Evolutionary conservation across 305 asterid genomes (phyloP).

Genomic region (Ilex paraguariensis): DNA sequence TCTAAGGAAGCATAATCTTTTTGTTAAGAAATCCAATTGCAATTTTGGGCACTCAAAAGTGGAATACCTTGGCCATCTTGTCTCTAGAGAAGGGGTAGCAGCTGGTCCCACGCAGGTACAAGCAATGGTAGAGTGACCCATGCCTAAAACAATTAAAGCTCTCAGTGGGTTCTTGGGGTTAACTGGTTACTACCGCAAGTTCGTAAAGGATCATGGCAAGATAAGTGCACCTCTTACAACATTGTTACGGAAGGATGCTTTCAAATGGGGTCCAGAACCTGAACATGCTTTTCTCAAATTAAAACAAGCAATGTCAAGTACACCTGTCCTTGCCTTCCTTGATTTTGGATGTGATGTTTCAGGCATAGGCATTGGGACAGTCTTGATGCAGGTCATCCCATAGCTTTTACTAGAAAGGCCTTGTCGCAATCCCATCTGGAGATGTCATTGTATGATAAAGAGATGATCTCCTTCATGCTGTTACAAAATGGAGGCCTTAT

Average conservation of each 20-base stretch:
- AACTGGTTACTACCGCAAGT: background rate
- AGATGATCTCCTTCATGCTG: background rate
- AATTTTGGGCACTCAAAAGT: background rate
- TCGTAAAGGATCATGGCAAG: background rate
- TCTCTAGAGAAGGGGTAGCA: background rate
- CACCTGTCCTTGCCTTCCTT: background rate
- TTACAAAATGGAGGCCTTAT: conserved; percentile 7
- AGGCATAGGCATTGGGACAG: background rate
- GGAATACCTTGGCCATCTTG: background rate
- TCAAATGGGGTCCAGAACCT: background rate
- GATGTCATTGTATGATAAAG: background rate
- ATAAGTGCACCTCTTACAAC: background rate
- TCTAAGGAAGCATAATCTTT: no score
- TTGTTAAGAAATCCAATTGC: background rate
- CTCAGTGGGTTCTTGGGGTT: background rate
- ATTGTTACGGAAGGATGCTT: background rate
- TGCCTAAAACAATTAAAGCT: background rate
- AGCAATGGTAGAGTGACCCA: background rate
- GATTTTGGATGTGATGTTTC: background rate
- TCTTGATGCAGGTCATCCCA: background rate
- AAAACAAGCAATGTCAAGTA: background rate
- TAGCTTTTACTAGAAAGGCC: no score
- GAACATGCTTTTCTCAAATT: background rate
- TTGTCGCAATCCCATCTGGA: no score
- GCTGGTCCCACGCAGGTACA: background rate